Conservation (phyloP, 2,329 filamentous ascomycete species). For the Exophiala lecanii-corni region DNA sequence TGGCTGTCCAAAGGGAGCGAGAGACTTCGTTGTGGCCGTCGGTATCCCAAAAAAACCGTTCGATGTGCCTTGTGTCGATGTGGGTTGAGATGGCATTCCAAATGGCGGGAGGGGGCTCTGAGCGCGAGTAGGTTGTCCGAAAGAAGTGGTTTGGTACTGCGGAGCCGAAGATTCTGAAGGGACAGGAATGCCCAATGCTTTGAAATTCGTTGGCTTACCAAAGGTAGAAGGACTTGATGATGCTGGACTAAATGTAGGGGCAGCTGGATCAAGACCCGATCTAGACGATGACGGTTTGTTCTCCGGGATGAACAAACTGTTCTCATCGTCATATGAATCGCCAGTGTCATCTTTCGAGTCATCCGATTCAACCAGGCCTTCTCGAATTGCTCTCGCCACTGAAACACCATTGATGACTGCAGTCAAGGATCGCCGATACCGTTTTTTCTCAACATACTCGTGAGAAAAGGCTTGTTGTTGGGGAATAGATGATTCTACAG, state of each 20-base stretch:
- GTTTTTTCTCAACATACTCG: constrained; percentile 55
- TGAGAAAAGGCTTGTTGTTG: constrained; percentile 50
- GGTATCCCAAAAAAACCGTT: constrained; percentile 4
- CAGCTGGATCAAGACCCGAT: constrained; percentile 15
- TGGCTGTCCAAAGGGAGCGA: constrained; percentile 7
- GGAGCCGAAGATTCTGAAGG: neutral
- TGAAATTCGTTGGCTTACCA: constrained; percentile 21
- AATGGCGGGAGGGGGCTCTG: neutral
- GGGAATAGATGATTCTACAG: constrained; percentile 23
- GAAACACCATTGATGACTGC: constrained; percentile 55
- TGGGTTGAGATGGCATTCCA: neutral
- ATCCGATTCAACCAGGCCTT: constrained; percentile 46
- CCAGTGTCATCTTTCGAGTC: constrained; percentile 34
- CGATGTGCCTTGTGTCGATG: neutral
- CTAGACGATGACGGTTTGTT: constrained; percentile 6
- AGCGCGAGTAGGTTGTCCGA: constrained; percentile 4
- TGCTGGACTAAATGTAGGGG: constrained; percentile 14
- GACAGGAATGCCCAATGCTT: constrained; percentile 7
- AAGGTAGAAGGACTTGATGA: constrained; percentile 16
- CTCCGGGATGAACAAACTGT: constrained; percentile 28
- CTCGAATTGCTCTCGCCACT: constrained; percentile 46
- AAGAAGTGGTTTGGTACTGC: constrained; percentile 1
- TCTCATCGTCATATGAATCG: constrained; percentile 31
- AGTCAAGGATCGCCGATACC: constrained; percentile 50
- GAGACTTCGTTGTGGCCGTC: neutral